These are phyloP conservation scores for Chiua sp. DNA, from an alignment of 1,284 basidiomycete species.

Conservation along the genomic window DNA sequence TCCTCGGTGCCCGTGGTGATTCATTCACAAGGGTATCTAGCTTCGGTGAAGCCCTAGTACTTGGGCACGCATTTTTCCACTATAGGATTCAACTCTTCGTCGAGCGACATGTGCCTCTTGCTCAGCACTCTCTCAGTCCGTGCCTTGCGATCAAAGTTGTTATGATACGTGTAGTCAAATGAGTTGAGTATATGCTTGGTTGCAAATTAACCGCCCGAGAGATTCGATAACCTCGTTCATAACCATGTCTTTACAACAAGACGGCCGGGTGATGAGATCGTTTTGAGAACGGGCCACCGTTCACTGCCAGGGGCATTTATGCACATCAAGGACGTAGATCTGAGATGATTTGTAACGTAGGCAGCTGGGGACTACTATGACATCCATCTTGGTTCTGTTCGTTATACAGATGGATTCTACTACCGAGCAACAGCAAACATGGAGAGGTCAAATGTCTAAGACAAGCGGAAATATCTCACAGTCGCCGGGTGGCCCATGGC, in stretches of 20 bases:
- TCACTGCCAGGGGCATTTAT: slow-evolving; percentile 61
- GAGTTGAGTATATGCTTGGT: slow-evolving; percentile 37
- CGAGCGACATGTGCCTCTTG: slow-evolving; percentile 68
- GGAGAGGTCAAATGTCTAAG: too few relatives aligned
- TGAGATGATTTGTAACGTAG: slow-evolving; percentile 64
- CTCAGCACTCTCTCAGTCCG: too few relatives aligned
- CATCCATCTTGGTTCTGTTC: slow-evolving; percentile 57
- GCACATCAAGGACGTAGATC: slow-evolving; percentile 47
- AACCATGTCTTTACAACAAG: slow-evolving; percentile 55
- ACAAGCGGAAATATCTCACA: too few relatives aligned
- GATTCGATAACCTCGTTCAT: slow-evolving; percentile 1
- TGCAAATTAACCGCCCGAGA: background rate
- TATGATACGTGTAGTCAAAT: slow-evolving; percentile 53
- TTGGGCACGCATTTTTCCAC: too few relatives aligned
- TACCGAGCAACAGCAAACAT: background rate
- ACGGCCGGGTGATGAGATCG: slow-evolving; percentile 42
- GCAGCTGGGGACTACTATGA: slow-evolving; percentile 59
- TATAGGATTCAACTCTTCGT: slow-evolving; percentile 76
- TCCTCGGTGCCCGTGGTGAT: slow-evolving; percentile 52
- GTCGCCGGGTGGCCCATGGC: too few relatives aligned
- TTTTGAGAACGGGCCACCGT: slow-evolving; percentile 48
- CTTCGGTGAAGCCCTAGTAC: slow-evolving; percentile 47
- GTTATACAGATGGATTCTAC: slow-evolving; percentile 42
- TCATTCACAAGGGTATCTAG: slow-evolving; percentile 59
- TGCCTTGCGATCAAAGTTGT: too few relatives aligned